Percentiles rank a stretch among this genome's conserved stretches.
phyloP scores from a whole-genome alignment of 768 basidiomycete genomes.

The Suillus variegatus region DNA sequence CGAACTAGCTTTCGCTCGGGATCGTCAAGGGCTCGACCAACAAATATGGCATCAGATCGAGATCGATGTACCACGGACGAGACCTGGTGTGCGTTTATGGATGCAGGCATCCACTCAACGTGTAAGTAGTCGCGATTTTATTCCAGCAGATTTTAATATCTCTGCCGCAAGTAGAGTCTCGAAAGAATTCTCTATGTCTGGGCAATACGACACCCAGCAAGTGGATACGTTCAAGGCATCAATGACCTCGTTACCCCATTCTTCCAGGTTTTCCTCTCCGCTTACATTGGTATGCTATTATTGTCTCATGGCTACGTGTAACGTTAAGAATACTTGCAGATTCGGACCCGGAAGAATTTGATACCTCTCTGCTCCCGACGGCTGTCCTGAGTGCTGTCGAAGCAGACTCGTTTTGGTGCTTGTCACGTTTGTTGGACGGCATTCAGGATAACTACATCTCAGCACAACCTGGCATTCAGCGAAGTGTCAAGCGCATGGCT shows the following conservation, averaged over 20 bases:
- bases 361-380: conserved; percentile 73
- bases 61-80: conserved; percentile 94
- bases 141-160: conserved; percentile 3
- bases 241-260: conserved; percentile 98
- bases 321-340: conserved; percentile 48
- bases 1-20: conserved; percentile 85
- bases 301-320: conserved; percentile 2
- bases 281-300: conserved; percentile 77
- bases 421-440: conserved; percentile 91
- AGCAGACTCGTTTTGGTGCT: conserved; percentile 98
- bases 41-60: conserved; percentile 99
- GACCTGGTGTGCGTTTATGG: conserved; percentile 91
- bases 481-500: conserved; percentile 91
- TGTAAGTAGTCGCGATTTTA: conserved; percentile 45
- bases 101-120: conserved; percentile 88
- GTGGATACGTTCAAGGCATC: conserved; percentile 98
- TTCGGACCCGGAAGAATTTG: conserved; percentile 87
- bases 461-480: conserved; percentile 94
- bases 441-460: conserved; percentile 99
- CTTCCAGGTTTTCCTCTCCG: conserved; percentile 94
- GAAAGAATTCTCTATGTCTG: conserved; percentile 97
- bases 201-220: conserved; percentile 98
- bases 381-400: conserved; percentile 82
- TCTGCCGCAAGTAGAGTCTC: conserved; percentile 60
- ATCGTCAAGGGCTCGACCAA: conserved; percentile 85